Evolutionary conservation across 306 rosid species (phyloP).

Genomic region (Castanospermum australe): DNA sequence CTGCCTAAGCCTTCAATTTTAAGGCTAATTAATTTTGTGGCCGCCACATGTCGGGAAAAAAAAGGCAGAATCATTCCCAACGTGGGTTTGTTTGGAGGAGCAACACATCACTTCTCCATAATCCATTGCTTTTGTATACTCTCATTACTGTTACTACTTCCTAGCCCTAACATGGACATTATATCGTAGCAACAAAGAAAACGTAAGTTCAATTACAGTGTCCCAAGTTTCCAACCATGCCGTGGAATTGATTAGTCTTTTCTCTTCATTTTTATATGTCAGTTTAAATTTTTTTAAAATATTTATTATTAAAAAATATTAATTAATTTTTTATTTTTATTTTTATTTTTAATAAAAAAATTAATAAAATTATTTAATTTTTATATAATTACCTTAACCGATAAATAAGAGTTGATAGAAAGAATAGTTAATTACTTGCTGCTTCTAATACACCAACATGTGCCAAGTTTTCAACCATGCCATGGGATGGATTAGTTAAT

Average conservation of each 20-base stretch:
- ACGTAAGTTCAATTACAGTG: background rate
- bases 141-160: conserved; percentile 20
- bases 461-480: background rate
- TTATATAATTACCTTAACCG: too few species aligned
- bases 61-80: conserved; percentile 32
- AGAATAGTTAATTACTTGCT: too few species aligned
- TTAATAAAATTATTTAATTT: too few species aligned
- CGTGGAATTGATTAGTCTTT: too few species aligned
- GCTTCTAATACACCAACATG: too few species aligned
- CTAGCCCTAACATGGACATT: conserved; percentile 13
- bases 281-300: too few species aligned
- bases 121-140: conserved; percentile 18
- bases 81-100: conserved; percentile 35
- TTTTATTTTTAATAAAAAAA: too few species aligned
- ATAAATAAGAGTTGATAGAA: too few species aligned
- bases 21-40: conserved; percentile 36
- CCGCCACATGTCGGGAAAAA: conserved; percentile 48
- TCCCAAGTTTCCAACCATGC: background rate
- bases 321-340: too few species aligned
- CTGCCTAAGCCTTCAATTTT: background rate
- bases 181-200: background rate
- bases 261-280: too few species aligned
- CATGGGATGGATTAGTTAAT: too few species aligned
- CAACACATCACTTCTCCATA: conserved; percentile 33
- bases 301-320: too few species aligned